Conservation (phyloP, 306 rosid genomes). For the Gastrolobium bilobum region DNA sequence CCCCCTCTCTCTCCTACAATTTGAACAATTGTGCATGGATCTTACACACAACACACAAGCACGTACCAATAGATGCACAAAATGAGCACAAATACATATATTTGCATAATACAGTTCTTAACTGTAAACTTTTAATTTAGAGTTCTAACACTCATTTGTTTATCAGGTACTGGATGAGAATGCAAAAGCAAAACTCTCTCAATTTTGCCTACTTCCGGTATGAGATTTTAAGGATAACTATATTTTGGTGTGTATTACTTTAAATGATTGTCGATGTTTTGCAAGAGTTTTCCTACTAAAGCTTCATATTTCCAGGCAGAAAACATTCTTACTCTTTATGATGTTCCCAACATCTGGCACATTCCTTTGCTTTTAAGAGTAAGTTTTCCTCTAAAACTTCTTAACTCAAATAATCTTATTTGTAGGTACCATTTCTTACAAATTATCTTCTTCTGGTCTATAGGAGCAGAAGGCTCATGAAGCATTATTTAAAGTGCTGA, state of each 20-base stretch:
- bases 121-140: neutral
- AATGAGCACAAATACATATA: conserved; percentile 6
- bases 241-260: conserved; percentile 32
- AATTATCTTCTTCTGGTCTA: conserved; percentile 48
- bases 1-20: neutral
- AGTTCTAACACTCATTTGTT: conserved; percentile 46
- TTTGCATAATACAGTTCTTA: conserved; percentile 33
- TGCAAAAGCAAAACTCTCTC: conserved; percentile 78
- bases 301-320: conserved; percentile 67
- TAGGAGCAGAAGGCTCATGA: conserved; percentile 88
- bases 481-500: conserved; percentile 77
- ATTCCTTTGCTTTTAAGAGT: conserved; percentile 92
- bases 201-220: conserved; percentile 93
- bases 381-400: conserved; percentile 46
- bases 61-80: conserved; percentile 5
- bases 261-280: conserved; percentile 36
- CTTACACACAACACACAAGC: conserved; percentile 3
- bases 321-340: conserved; percentile 88
- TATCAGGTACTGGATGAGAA: conserved; percentile 77
- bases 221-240: conserved; percentile 30
- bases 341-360: conserved; percentile 97
- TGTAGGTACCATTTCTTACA: conserved; percentile 52
- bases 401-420: conserved; percentile 40
- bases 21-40: neutral
- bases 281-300: conserved; percentile 48